phyloP scores from a whole-genome alignment of 352 stramenopile genomes.

The Phytopythium aichiense region DNA sequence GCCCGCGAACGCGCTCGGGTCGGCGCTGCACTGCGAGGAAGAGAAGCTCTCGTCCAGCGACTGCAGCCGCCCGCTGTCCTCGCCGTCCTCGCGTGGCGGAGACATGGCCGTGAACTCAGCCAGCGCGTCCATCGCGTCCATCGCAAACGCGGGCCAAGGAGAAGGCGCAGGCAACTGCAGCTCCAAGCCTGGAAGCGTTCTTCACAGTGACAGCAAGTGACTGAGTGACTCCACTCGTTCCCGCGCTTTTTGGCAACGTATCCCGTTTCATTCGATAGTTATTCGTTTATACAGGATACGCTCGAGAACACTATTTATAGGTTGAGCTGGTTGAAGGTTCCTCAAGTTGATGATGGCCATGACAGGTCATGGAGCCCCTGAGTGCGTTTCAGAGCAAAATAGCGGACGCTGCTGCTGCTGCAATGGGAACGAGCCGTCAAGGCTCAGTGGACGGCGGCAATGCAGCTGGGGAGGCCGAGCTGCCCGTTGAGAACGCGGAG shows the following conservation, averaged over 20 bases:
- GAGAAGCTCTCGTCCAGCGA: constrained; percentile 32
- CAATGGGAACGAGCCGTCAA: neutral
- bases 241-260: no score
- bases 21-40: constrained; percentile 59
- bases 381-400: neutral
- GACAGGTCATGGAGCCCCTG: no score
- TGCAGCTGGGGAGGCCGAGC: neutral
- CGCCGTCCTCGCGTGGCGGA: constrained; percentile 5
- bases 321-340: no score
- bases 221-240: no score
- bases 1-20: constrained; percentile 48
- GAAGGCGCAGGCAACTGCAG: no score
- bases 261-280: no score
- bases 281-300: no score
- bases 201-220: no score
- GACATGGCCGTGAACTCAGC: constrained; percentile 29
- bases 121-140: constrained; percentile 18
- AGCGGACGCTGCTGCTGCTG: neutral
- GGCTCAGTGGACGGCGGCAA: neutral
- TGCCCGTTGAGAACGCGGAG: neutral
- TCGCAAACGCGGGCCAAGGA: no score
- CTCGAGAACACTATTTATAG: no score
- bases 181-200: no score
- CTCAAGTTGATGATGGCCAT: no score
- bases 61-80: constrained; percentile 6